Percentiles rank a stretch among this genome's conserved stretches.
Evolutionary conservation across 108 stramenopile species (phyloP).

Genomic region (Asterionellopsis glacialis): DNA sequence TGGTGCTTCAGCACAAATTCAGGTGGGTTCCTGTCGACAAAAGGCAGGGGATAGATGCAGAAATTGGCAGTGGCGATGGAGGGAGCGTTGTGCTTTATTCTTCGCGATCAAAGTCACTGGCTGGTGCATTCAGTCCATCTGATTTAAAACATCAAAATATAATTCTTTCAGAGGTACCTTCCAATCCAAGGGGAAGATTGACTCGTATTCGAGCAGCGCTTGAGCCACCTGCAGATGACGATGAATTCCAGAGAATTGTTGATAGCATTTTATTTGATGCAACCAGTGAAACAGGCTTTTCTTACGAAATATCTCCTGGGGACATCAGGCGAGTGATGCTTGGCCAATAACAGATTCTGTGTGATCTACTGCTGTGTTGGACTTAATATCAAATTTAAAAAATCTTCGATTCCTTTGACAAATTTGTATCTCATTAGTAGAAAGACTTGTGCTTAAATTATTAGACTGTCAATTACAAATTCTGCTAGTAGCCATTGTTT

Average conservation of each 20-base stretch:
- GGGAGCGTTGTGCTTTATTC: conserved; percentile 17
- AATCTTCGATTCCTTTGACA: no score
- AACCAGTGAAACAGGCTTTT: no score
- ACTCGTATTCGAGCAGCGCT: conserved; percentile 17
- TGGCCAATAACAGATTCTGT: no score
- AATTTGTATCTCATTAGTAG: no score
- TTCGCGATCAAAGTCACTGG: conserved; percentile 13
- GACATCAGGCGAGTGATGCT: no score
- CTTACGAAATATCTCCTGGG: no score
- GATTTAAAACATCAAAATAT: conserved; percentile 31
- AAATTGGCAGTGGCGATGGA: conserved; percentile 11
- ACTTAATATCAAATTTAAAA: no score
- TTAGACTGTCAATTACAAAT: no score
- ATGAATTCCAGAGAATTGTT: background rate
- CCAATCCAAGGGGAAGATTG: conserved; percentile 16
- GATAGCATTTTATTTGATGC: no score
- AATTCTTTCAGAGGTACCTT: conserved; percentile 9
- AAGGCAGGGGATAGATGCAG: conserved; percentile 16
- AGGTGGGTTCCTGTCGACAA: conserved; percentile 13
- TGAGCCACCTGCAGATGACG: conserved; percentile 4
- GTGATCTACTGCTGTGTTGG: no score
- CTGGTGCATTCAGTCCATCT: conserved; percentile 29
- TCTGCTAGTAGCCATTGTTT: no score
- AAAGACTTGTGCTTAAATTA: no score
- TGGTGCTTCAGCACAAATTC: conserved; percentile 39